Conservation (phyloP, 139 green algal species). For the Protoeuglena noctilucae region DNA sequence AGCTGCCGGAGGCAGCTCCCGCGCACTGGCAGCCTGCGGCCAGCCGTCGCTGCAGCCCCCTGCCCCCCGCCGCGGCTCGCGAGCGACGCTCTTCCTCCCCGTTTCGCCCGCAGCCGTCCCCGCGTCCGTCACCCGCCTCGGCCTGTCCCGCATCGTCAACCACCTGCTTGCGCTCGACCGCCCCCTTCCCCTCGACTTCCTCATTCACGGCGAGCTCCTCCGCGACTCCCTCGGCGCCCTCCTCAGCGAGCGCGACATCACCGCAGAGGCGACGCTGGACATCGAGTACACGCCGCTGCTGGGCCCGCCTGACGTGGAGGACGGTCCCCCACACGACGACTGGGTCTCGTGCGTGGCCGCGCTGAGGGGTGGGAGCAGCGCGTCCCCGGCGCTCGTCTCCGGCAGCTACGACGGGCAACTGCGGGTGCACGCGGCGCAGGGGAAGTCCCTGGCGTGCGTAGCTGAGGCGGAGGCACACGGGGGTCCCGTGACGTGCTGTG, state of each 20-base stretch:
- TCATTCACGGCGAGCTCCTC: background rate
- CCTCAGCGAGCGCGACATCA: constrained; percentile 44
- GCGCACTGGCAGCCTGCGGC: background rate
- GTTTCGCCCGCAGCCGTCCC: no score
- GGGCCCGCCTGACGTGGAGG: constrained; percentile 44
- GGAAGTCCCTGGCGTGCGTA: background rate
- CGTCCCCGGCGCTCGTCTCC: constrained; percentile 16
- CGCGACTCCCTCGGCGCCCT: background rate
- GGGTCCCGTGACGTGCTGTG: no score
- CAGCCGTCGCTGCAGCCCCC: background rate
- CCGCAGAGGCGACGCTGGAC: constrained; percentile 60
- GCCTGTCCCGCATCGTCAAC: constrained; percentile 92
- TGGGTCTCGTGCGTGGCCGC: constrained; percentile 29
- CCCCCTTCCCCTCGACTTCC: constrained; percentile 7
- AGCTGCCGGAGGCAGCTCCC: no score
- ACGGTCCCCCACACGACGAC: constrained; percentile 51
- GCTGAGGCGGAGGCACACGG: no score
- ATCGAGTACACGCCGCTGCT: constrained; percentile 86
- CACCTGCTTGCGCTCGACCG: constrained; percentile 67
- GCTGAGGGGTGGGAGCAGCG: constrained; percentile 43
- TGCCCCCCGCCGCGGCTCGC: background rate
- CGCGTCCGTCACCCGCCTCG: constrained; percentile 66
- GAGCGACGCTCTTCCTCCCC: no score
- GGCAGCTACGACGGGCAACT: constrained; percentile 34
- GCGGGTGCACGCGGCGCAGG: background rate